Conservation (phyloP, 1,139 yeast genomes). For the Blastobotrys elegans region DNA sequence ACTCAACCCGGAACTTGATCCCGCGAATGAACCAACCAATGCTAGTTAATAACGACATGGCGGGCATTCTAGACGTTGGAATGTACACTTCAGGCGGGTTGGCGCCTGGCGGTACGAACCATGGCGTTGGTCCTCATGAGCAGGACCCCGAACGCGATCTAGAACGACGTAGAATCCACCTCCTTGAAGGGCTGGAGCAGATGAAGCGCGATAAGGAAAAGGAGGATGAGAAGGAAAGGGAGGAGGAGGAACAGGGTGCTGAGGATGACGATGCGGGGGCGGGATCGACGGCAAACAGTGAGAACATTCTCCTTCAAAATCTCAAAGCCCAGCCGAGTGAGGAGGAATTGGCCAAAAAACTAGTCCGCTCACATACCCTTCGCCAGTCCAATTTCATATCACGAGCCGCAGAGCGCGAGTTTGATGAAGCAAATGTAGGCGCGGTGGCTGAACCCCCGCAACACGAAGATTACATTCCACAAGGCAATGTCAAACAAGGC, state of each 20-base stretch:
- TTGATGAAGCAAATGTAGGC: background rate
- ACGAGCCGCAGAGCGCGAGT: background rate
- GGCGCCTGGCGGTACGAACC: slow-evolving; percentile 29
- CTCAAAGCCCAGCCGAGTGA: background rate
- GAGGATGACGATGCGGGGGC: background rate
- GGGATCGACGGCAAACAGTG: background rate
- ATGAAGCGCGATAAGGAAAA: background rate
- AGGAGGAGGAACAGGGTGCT: background rate
- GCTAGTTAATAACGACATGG: slow-evolving; percentile 5
- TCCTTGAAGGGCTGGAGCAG: slow-evolving; percentile 4
- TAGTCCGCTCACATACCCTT: slow-evolving; percentile 25
- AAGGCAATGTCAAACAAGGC: slow-evolving; percentile 72
- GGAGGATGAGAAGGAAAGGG: no score
- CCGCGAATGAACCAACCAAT: background rate
- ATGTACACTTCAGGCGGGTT: slow-evolving; percentile 28
- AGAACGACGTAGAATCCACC: slow-evolving; percentile 8
- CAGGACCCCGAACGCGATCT: slow-evolving; percentile 10
- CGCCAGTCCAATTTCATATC: slow-evolving; percentile 2
- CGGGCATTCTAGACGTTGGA: slow-evolving; percentile 26
- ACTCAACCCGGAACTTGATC: background rate
- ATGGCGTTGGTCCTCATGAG: background rate
- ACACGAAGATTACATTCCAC: slow-evolving; percentile 55
- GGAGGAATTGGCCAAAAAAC: slow-evolving; percentile 22
- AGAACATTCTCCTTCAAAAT: background rate
- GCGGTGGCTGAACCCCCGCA: slow-evolving; percentile 7